These are phyloP conservation scores for Neofusicoccum laricinum DNA, from an alignment of 2,329 filamentous ascomycete species.

Conservation along the genomic window DNA sequence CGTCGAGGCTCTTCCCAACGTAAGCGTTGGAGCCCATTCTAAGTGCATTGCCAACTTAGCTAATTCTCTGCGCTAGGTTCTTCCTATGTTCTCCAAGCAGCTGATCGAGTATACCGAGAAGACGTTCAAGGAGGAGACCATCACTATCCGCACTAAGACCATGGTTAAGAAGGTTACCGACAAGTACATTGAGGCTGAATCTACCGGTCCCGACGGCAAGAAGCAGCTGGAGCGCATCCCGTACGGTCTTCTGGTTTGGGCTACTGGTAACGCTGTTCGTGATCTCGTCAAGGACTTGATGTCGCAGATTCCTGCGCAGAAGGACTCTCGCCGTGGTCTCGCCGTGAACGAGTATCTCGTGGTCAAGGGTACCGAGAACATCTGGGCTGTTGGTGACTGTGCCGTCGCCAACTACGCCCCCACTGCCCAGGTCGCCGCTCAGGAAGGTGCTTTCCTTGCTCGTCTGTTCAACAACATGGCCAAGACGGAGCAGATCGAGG, in stretches of 20 bases:
- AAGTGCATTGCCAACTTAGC: background rate
- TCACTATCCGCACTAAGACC: constrained; percentile 96
- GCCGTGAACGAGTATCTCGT: constrained; percentile 98
- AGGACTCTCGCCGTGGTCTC: constrained; percentile 89
- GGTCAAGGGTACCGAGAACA: constrained; percentile 92
- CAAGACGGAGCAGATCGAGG: constrained; percentile 81
- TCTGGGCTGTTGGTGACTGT: constrained; percentile 98
- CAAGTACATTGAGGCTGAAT: constrained; percentile 88
- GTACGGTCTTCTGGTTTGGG: constrained; percentile 96
- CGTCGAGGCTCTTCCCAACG: constrained; percentile 94
- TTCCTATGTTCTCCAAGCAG: constrained; percentile 98
- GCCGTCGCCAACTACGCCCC: constrained; percentile 96
- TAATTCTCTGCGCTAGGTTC: constrained; percentile 44
- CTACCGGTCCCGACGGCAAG: constrained; percentile 74
- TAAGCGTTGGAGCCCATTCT: constrained; percentile 22
- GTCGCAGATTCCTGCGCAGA: constrained; percentile 86
- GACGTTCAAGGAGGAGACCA: constrained; percentile 98
- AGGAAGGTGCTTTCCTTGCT: constrained; percentile 93
- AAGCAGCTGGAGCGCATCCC: constrained; percentile 81
- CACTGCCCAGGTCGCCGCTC: constrained; percentile 91
- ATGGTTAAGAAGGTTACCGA: constrained; percentile 98
- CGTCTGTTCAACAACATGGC: constrained; percentile 99
- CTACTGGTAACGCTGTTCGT: constrained; percentile 92
- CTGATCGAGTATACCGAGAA: constrained; percentile 99
- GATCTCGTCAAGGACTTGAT: constrained; percentile 89